phyloP scores from a whole-genome alignment of 352 stramenopile species.

The Pythium utonaiense region DNA sequence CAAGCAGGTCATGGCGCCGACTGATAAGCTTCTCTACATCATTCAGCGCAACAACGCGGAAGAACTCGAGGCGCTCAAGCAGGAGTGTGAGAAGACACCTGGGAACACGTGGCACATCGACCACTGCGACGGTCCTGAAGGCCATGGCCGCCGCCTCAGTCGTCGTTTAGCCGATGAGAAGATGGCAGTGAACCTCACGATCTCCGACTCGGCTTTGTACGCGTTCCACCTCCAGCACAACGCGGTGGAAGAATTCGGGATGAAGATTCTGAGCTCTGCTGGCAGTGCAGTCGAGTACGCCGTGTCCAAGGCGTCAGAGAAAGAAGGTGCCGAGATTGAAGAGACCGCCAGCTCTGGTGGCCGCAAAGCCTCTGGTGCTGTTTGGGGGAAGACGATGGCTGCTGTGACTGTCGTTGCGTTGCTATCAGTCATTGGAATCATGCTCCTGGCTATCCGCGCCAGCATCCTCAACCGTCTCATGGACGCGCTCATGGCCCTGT shows the following conservation, averaged over 20 bases:
- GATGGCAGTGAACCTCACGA: conserved; percentile 41
- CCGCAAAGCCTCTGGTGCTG: conserved; percentile 25
- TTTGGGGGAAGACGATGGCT: conserved; percentile 40
- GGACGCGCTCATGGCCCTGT: conserved; percentile 54
- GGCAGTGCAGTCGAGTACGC: conserved; percentile 13
- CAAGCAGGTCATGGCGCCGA: conserved; percentile 36
- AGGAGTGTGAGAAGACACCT: conserved; percentile 34
- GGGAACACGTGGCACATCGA: conserved; percentile 48
- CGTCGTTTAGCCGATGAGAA: conserved; percentile 22
- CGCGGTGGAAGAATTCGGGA: conserved; percentile 39
- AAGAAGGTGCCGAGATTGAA: conserved; percentile 1
- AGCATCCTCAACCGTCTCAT: conserved; percentile 30
- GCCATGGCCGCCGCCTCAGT: conserved; percentile 24
- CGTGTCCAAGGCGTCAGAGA: conserved; percentile 25
- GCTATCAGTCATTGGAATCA: conserved; percentile 41
- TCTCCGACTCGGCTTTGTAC: conserved; percentile 29
- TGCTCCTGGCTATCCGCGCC: conserved; percentile 32
- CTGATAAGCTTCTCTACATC: conserved; percentile 38
- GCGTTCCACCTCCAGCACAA: conserved; percentile 53
- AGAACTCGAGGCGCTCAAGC: conserved; percentile 29
- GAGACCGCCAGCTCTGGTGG: neutral
- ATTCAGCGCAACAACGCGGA: conserved; percentile 48
- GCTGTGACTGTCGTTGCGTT: conserved; percentile 35
- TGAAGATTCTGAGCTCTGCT: conserved; percentile 26
- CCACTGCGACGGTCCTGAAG: conserved; percentile 37